A percentile compares a stretch with the other conserved stretches of the same genome.
Evolutionary conservation across 1,284 basidiomycete genomes (phyloP).

Genomic region (Trametes sp.): DNA sequence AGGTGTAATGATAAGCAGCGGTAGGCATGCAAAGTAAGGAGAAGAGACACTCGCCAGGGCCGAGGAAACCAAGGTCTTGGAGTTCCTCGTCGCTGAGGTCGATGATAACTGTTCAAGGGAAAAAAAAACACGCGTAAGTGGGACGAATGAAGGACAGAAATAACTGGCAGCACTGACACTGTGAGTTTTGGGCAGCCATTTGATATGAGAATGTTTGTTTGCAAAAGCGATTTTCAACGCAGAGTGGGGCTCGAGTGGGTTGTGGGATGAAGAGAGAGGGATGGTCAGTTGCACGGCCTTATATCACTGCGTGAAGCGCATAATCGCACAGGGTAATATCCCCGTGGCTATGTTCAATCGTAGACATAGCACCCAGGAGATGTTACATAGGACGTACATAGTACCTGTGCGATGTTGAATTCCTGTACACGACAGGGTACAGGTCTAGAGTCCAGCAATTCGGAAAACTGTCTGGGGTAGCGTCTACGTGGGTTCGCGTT

Average conservation of each 20-base stretch:
- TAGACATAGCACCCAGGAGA: too few species aligned
- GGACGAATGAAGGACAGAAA: slow-evolving; percentile 10
- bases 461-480: too few species aligned
- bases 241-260: slow-evolving; percentile 7
- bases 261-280: slow-evolving; percentile 5
- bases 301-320: too few species aligned
- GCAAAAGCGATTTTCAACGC: slow-evolving; percentile 5
- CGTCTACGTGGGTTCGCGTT: too few species aligned
- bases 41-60: slow-evolving; percentile 19
- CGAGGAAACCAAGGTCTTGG: slow-evolving; percentile 19
- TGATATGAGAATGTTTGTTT: slow-evolving; percentile 1
- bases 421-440: too few species aligned
- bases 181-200: background rate
- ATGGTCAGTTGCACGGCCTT: slow-evolving; percentile 1
- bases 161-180: slow-evolving; percentile 10
- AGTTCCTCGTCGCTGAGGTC: slow-evolving; percentile 17
- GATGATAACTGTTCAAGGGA: slow-evolving; percentile 12
- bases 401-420: too few species aligned
- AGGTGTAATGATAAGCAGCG: slow-evolving; percentile 13
- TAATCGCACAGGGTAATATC: too few species aligned
- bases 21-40: slow-evolving; percentile 13
- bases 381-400: too few species aligned
- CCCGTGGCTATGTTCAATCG: too few species aligned
- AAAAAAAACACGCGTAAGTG: slow-evolving; percentile 21
- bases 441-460: too few species aligned